Evolutionary conservation across 768 basidiomycete genomes (phyloP).

Genomic region (Boletus rubescentipes): DNA sequence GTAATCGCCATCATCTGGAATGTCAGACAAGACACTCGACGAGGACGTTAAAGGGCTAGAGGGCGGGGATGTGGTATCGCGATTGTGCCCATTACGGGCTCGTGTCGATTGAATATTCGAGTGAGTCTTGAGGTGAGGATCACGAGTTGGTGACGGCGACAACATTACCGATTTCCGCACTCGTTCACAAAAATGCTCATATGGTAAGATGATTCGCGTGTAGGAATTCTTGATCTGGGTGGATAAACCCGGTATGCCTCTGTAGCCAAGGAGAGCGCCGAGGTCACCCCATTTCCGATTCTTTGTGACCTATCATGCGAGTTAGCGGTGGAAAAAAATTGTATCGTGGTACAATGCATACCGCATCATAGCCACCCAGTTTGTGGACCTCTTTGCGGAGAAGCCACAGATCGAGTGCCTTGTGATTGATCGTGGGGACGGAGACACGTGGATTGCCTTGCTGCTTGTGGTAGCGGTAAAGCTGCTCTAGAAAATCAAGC

Average conservation of each 20-base stretch:
- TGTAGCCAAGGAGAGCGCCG: constrained; percentile 79
- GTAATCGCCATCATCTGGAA: constrained; percentile 71
- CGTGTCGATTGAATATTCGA: constrained; percentile 43
- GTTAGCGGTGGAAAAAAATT: constrained; percentile 28
- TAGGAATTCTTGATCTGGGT: constrained; percentile 91
- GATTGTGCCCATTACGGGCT: constrained; percentile 39
- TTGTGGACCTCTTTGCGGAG: constrained; percentile 90
- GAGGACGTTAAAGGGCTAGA: constrained; percentile 75
- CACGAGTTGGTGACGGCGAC: constrained; percentile 41
- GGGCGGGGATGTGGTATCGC: constrained; percentile 57
- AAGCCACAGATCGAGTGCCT: constrained; percentile 90
- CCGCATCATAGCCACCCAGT: constrained; percentile 83
- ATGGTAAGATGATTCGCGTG: constrained; percentile 90
- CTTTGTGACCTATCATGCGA: constrained; percentile 63
- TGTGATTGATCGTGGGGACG: constrained; percentile 93
- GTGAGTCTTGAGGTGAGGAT: constrained; percentile 57
- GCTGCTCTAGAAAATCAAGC: constrained; percentile 94
- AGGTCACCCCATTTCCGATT: constrained; percentile 88
- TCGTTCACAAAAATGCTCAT: constrained; percentile 83
- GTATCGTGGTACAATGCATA: constrained; percentile 40
- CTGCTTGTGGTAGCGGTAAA: constrained; percentile 95
- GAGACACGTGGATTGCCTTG: constrained; percentile 88
- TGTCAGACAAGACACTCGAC: constrained; percentile 77
- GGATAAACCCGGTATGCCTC: constrained; percentile 77
- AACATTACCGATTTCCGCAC: constrained; percentile 63